Evolutionary conservation across 495 filamentous ascomycete genomes (phyloP), one percentile per base, ranked within the genome.

Genomic region (Lindgomyces ingoldianus): DNA sequence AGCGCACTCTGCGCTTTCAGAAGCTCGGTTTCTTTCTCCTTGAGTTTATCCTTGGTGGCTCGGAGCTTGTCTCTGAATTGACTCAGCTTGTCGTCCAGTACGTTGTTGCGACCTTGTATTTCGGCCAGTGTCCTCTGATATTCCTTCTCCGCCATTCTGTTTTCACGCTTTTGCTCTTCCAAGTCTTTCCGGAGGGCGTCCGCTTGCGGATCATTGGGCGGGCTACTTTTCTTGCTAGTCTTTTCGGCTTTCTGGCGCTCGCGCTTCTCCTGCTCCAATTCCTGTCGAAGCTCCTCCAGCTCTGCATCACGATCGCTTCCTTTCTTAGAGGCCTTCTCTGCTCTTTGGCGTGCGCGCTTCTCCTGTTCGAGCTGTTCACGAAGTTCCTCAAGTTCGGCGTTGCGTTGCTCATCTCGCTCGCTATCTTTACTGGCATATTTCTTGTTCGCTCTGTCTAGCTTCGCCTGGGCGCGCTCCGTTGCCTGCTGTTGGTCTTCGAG

Each of bases 11-110:
- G 80, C 27, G 74, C 79, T 57, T 83, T 71, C 30, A 77, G 73
- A 24, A 81, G 62, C 25, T 81, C 74, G 1, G 71, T 70, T 56
- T 83, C 78, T 16, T 76, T 74, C 70, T 81, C 79, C 67, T 88
- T 89, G n/a, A 91, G 82, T 68, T 88, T 83, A 33, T 88, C 86
- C 63, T 89, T 89, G 0, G 84, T 81, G 19, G 81, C 79, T 30
- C 79, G 82, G 9, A 92, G 74, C 70, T 93, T 91, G 26, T 79
- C 81, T 59, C 81, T 83, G 39, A 91, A 78, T 30, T 83, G 81
- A 42, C 88, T 87, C 27, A 93, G 73, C 70, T 85, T 89, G 55
- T 81, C 84, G 62, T 91, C 87, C 6, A 89, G 76, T 1, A 83
- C 75, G 21, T 81, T 75, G 42, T 81, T 84, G 42, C 84, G 81